phyloP scores from a whole-genome alignment of 768 basidiomycete genomes.

The Lactarius quietus region DNA sequence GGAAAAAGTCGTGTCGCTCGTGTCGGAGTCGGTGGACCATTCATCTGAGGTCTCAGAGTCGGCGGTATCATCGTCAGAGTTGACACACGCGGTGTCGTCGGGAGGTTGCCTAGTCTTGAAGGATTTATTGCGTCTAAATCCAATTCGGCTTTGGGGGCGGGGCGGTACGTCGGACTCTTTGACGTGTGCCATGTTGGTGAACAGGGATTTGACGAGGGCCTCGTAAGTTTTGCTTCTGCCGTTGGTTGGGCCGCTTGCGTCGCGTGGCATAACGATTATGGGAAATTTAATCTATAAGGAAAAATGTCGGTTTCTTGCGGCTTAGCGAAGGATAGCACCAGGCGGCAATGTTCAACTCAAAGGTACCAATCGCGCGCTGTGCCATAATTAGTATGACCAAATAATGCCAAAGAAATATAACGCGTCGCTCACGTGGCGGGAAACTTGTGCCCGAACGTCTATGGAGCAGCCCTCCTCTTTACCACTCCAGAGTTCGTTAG shows the following conservation, averaged over 20 bases:
- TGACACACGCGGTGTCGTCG: not conserved
- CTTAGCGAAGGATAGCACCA: not conserved
- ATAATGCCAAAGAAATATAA: constrained; percentile 16
- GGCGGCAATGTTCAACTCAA: constrained; percentile 6
- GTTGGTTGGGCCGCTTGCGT: constrained; percentile 1
- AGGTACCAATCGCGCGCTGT: too few species aligned
- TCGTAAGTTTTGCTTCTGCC: constrained; percentile 20
- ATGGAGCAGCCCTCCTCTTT: not conserved
- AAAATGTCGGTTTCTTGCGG: not conserved
- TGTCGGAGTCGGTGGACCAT: constrained; percentile 26
- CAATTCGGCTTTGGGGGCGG: constrained; percentile 27
- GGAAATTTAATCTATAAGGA: not conserved
- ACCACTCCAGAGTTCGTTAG: not conserved
- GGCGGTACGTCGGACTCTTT: constrained; percentile 20
- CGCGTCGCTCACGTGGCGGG: constrained; percentile 24
- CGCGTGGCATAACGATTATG: constrained; percentile 20
- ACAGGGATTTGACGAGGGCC: constrained; percentile 25
- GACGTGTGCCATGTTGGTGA: constrained; percentile 22
- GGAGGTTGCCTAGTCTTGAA: not conserved
- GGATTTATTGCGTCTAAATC: constrained; percentile 12
- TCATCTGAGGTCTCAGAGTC: constrained; percentile 26
- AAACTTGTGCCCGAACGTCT: not conserved
- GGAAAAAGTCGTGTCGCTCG: constrained; percentile 14
- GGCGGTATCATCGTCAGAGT: constrained; percentile 21
- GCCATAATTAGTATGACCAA: constrained; percentile 8